Percentiles rank a stretch among this genome's conserved stretches.
Evolutionary conservation across 23 red algal species (phyloP).

Genomic region (Gracilariopsis chorda): DNA sequence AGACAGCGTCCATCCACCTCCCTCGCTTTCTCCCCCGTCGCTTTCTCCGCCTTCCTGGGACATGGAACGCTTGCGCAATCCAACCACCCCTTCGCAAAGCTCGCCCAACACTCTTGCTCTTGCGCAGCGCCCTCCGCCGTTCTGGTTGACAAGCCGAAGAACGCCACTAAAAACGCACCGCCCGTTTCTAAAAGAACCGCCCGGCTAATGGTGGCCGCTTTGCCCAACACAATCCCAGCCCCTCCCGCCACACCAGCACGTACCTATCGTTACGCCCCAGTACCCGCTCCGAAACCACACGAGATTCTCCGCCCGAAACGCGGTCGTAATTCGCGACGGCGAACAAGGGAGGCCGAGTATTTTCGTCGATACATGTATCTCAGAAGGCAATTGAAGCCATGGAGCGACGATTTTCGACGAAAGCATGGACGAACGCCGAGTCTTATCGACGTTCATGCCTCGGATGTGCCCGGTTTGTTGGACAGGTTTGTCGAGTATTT

Average conservation of each 20-base stretch:
- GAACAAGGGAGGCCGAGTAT: constrained; percentile 19
- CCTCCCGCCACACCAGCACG: not conserved
- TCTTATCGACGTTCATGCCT: constrained; percentile 46
- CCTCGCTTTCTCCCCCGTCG: not conserved
- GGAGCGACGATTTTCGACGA: constrained; percentile 43
- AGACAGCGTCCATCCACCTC: not conserved
- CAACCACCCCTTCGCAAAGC: not conserved
- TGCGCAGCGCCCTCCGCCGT: not conserved
- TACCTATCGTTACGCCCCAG: not conserved
- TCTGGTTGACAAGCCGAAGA: not conserved
- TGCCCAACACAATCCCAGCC: not conserved
- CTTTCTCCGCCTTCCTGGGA: not conserved
- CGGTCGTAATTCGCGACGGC: constrained; percentile 40
- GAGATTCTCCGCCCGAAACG: constrained; percentile 27
- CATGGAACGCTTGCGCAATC: not conserved
- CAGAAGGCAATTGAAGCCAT: constrained; percentile 60
- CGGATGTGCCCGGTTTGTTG: constrained; percentile 42
- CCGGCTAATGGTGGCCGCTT: not conserved
- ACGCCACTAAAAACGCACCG: not conserved
- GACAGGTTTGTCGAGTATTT: constrained; percentile 65
- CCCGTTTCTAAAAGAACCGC: not conserved
- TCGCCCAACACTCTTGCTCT: not conserved
- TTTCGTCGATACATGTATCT: constrained; percentile 63
- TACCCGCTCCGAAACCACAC: constrained; percentile 17
- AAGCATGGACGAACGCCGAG: constrained; percentile 62